Evolutionary conservation across 164 flowering plant species (phyloP), one percentile per base, ranked within the genome.

Genomic region (Annona cherimola): DNA sequence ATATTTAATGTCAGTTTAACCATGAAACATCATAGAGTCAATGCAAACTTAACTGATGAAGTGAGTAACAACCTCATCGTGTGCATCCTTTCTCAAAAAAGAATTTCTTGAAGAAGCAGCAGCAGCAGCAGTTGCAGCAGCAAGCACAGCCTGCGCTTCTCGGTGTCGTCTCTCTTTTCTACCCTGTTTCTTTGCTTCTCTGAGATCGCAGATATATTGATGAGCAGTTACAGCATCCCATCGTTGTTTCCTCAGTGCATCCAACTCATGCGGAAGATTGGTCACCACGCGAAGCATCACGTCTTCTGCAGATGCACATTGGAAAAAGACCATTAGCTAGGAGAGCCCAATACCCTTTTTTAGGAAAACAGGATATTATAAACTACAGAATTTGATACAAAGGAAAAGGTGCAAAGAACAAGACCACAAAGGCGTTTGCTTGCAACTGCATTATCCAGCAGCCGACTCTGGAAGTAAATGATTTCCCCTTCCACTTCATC

Each of bases 81-180:
- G 78, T 45, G 70, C 70, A 80, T 96, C 98, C 79, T 93, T 96
- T 83, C 98, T 86, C 42, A 86, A 69, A 26, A 92, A 87, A 50
- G 97, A 88, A 19, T 81, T 62, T 83, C 99, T 85, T 66, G 97
- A 88, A 66, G 98, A 96, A 64, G 97, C 84, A 45, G 97, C 96
- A 16, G 94, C 99, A n/a, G 97, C 99, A 68, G 98, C 97, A 71
- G 97, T 85, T 44, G 98, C 98, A 75, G 99, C 99, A 82, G 97
- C 99, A 40, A 92, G 81, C 11, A 87, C 93, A 73, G 94, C 97
- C 82, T 96, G 98, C 39, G 97, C 97, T 81, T 96, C 98, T 77
- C 84, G 88, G 79, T 89, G 89, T 75, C 87, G 85, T 73, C 83
- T 84, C 81, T 96, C 98, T 79, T 93, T 92, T 80, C 96, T 86